Percentiles rank a stretch among this genome's conserved stretches.
phyloP scores from a whole-genome alignment of 768 basidiomycete species.

The Naematelia encephala region DNA sequence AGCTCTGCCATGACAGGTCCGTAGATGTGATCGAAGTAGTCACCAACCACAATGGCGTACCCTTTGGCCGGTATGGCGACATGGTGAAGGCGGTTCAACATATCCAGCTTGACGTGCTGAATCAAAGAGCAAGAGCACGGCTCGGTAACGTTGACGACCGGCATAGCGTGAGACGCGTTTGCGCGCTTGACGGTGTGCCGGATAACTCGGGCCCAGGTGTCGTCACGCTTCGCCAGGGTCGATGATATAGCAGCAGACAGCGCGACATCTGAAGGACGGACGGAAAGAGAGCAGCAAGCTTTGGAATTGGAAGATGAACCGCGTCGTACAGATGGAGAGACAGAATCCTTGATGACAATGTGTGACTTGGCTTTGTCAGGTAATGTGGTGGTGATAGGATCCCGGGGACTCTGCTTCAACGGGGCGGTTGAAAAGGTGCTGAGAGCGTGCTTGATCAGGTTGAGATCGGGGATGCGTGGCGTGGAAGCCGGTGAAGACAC shows the following conservation, averaged over 20 bases:
- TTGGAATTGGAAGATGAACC: neutral
- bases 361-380: neutral
- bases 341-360: neutral
- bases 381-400: no score
- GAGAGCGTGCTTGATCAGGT: conserved; percentile 12
- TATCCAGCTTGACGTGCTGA: neutral
- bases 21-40: neutral
- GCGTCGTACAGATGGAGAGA: neutral
- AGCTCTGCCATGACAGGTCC: conserved; percentile 2
- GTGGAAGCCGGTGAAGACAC: neutral
- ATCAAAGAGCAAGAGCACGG: neutral
- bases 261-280: neutral
- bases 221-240: neutral
- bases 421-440: conserved; percentile 4
- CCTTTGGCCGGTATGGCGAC: neutral
- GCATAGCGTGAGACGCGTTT: neutral
- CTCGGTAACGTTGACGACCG: neutral
- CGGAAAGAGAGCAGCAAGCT: neutral
- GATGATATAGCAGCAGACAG: neutral
- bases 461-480: conserved; percentile 4
- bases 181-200: neutral
- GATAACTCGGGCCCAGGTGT: neutral
- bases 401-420: conserved; percentile 1
- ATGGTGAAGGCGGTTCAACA: neutral
- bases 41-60: neutral